Conservation (phyloP, 306 rosid species). For the Cucumis melo region DNA sequence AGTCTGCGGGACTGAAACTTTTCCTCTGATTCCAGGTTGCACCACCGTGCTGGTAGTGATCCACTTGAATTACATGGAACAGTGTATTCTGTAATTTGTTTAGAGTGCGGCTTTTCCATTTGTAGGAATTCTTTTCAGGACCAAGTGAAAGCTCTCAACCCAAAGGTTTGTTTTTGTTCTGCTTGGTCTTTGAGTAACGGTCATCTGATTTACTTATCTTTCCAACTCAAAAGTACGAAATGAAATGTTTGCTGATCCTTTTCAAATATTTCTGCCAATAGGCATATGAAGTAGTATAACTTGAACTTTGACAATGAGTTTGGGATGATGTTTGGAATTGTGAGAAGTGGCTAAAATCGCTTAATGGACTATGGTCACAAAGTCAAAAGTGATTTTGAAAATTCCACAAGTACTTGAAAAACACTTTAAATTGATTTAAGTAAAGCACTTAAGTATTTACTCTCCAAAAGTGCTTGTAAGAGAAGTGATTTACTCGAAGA, state of each 20-base stretch:
- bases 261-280: background rate
- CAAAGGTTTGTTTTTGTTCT: conserved; percentile 45
- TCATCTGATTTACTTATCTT: background rate
- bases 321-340: background rate
- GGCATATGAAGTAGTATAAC: background rate
- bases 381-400: background rate
- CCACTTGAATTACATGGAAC: conserved; percentile 95
- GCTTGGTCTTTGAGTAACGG: background rate
- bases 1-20: conserved; percentile 14
- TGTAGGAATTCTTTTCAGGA: conserved; percentile 67
- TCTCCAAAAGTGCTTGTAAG: background rate
- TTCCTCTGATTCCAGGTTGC: conserved; percentile 46
- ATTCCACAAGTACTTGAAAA: background rate
- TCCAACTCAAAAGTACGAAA: background rate
- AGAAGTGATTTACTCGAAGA: background rate
- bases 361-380: background rate
- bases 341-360: background rate
- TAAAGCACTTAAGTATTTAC: background rate
- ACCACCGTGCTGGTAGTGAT: conserved; percentile 90
- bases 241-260: background rate
- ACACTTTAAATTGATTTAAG: background rate
- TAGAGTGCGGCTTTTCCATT: conserved; percentile 60
- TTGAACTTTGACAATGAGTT: background rate
- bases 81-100: conserved; percentile 68
- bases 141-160: conserved; percentile 69